Base-by-base conservation (phyloP, 129 eudicot genomes). In the Glebionis coronaria region DNA sequence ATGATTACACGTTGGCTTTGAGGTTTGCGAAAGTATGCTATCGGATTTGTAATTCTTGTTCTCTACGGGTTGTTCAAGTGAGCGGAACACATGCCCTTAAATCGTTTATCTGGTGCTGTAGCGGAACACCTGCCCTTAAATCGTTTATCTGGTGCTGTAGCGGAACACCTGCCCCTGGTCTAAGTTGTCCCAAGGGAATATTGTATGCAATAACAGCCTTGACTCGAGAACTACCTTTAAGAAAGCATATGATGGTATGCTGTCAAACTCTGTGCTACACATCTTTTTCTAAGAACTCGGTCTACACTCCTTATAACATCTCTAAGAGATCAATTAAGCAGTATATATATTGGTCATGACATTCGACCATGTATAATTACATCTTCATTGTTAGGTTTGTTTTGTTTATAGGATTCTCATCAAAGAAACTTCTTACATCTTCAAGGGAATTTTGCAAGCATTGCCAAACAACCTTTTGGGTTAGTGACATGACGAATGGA, bases 361-460 rank as follows among this genome's bases (percentile, higher is more conserved):
- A n/a, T 46, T 52, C 4, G 4, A 40, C 62, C 18, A 9, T 66
- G 5, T 19, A 15, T 18, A 15, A 28, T 46, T 51, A 0, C 29
- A 21, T 45, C 3, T 4, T 27, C 18, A 53, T 28, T 8, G 3
- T 28, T 63, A 50, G 54, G 8, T 49, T 45, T 47, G 35, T 60
- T 63, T n/a, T 49, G 21, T 28, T 68, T 70, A 49, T 81, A 87
- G 95, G 71, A 18, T 52, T 10, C 28, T 71, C 73, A 28, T 77
- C 76, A n/a, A 78, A 74, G 80, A 82, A 72, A 63, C 71, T 68
- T 61, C 54, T 74, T 50, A 69, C 73, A 65, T 79, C 70, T 56
- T 64, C 70, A 31, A 85, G 96, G 71, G 98, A 91, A 55, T 83
- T 73, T 80, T 92, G 96, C 73, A 62, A 52, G 60, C 71, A 65